A percentile compares a stretch with the other conserved stretches of the same genome.
phyloP scores from a whole-genome alignment of 2,329 filamentous ascomycete genomes.

The Kalaharituber pfeilii region DNA sequence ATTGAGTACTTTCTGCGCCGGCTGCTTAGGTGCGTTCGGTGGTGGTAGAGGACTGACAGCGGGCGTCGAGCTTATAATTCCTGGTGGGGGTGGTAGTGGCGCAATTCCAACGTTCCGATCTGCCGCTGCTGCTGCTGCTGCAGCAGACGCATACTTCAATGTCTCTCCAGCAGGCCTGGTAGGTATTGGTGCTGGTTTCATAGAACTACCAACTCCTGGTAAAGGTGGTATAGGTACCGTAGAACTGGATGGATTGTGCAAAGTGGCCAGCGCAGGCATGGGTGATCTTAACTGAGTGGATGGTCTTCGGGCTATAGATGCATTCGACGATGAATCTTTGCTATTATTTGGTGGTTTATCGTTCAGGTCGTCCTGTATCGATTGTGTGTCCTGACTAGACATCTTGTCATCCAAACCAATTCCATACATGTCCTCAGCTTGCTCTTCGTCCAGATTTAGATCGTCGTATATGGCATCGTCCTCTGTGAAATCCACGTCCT shows the following conservation, averaged over 20 bases:
- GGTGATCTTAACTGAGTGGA: constrained; percentile 88
- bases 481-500: constrained; percentile 77
- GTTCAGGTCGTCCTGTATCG: constrained; percentile 63
- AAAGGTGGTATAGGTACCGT: constrained; percentile 25
- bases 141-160: constrained; percentile 91
- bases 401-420: constrained; percentile 66
- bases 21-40: constrained; percentile 22
- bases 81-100: constrained; percentile 78
- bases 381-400: constrained; percentile 91
- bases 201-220: constrained; percentile 40
- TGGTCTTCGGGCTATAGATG: constrained; percentile 46
- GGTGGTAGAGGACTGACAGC: constrained; percentile 33
- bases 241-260: constrained; percentile 55
- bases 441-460: constrained; percentile 71
- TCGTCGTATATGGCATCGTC: constrained; percentile 94
- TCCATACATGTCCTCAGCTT: constrained; percentile 58
- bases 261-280: constrained; percentile 73
- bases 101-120: constrained; percentile 89
- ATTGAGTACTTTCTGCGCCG: constrained; percentile 24
- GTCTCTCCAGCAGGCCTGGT: constrained; percentile 73
- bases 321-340: constrained; percentile 9
- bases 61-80: constrained; percentile 27
- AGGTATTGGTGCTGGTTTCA: constrained; percentile 87
- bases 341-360: constrained; percentile 32
- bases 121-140: constrained; percentile 77